Base-by-base conservation (phyloP, 306 rosid genomes). In the Nissolia schottii region DNA sequence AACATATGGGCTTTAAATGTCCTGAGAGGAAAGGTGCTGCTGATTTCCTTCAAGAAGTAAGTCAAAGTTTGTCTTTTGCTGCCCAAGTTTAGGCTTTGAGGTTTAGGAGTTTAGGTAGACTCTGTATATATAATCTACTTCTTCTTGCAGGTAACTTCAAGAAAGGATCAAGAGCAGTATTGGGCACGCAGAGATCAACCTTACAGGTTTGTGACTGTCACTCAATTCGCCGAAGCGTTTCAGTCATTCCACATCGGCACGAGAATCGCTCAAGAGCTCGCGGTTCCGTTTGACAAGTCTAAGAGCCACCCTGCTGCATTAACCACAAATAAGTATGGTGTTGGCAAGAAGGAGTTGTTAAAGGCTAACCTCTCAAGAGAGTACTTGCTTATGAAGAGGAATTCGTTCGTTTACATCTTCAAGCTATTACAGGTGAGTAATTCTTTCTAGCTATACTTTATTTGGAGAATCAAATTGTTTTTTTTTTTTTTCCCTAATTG, bases 1-100 rank as follows among this genome's bases (percentile, higher is more conserved):
- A 38, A 22, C 59, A 34, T 27, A 65, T 82, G 81, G 90, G 93
- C 12, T 88, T 88, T 79, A 67, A 60, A 35, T 88, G 89, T 49
- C 93, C 88, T 7, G 37, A 69, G 81, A 77, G 76, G 13, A 71
- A 81, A 69, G 64, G 34, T 2, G 74, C 34, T 10, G 63, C 63
- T 50, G 60, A 61, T 16, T 65, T 65, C 32, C 32, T 65, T 14
- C 71, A 65, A 65, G 71, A 65, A 15, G 71, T 65, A 64, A 64
- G 70, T 64, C 23, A 40, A 27, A 48, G 6, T 41, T 10, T 38
- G 14, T 45, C 50, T 45, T 45, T 45, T 4, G 38, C 1, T 32
- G 1, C 38, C 7, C 38, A 32, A n/a, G n/a, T n/a, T n/a, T n/a
- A n/a, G n/a, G n/a, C n/a, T 32, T 32, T 32, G 38, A 32, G 8